These are phyloP conservation scores for Alternaria arborescens DNA, from an alignment of 2,329 filamentous ascomycete species.

Conservation along the genomic window DNA sequence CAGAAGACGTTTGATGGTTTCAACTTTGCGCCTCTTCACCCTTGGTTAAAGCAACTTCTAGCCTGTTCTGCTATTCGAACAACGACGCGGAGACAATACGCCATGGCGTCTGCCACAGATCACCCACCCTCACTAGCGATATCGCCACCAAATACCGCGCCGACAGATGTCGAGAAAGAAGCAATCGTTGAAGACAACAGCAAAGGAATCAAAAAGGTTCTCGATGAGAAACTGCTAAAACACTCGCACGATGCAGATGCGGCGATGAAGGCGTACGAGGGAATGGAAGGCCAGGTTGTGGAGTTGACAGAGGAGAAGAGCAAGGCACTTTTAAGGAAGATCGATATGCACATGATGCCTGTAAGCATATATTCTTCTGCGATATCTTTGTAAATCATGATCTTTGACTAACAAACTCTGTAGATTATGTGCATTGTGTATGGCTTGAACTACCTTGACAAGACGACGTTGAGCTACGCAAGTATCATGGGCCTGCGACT, in stretches of 20 bases:
- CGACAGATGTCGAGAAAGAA: slow-evolving; percentile 29
- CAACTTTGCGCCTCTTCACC: background rate
- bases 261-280: slow-evolving; percentile 65
- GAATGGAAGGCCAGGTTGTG: slow-evolving; percentile 60
- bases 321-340: slow-evolving; percentile 65
- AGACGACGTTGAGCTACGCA: slow-evolving; percentile 64
- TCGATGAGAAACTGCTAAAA: slow-evolving; percentile 48
- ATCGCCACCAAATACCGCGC: background rate
- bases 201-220: slow-evolving; percentile 12
- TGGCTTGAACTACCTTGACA: slow-evolving; percentile 69
- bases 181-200: slow-evolving; percentile 14
- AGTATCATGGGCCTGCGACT: slow-evolving; percentile 60
- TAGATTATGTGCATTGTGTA: slow-evolving; percentile 65
- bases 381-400: background rate
- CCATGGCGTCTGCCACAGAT: slow-evolving; percentile 10
- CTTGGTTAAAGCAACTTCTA: background rate
- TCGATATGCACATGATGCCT: slow-evolving; percentile 70
- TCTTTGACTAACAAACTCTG: background rate
- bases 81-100: background rate
- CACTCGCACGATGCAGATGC: slow-evolving; percentile 68
- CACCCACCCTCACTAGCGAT: background rate
- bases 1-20: background rate
- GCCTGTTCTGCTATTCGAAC: background rate
- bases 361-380: slow-evolving; percentile 30
- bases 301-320: slow-evolving; percentile 66